Conservation (phyloP, 106 monocot species). For the Platanthera zijinensis region DNA sequence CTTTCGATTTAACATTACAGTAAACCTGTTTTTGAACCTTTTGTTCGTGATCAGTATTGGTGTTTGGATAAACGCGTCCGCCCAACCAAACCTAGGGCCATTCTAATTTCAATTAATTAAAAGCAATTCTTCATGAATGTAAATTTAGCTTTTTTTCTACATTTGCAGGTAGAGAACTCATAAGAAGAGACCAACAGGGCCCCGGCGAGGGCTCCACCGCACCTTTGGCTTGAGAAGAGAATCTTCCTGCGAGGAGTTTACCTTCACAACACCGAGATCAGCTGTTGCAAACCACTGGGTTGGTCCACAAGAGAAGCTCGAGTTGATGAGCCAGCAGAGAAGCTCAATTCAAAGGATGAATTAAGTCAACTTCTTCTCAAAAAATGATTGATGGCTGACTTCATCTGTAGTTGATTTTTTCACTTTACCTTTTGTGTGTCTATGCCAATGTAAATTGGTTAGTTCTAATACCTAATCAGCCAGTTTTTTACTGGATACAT, state of each 20-base stretch:
- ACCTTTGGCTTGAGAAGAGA: constrained; percentile 9
- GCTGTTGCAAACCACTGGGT: constrained; percentile 51
- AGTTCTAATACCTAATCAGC: too few species aligned
- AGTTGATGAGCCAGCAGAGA: constrained; percentile 36
- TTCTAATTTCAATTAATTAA: background rate
- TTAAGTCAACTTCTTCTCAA: constrained; percentile 74
- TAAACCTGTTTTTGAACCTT: background rate
- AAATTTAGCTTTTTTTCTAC: background rate
- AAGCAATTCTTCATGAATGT: background rate
- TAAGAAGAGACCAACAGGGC: constrained; percentile 9
- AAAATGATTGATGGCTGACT: constrained; percentile 23
- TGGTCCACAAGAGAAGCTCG: constrained; percentile 32
- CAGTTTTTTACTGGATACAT: too few species aligned
- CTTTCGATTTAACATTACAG: background rate
- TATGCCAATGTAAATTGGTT: too few species aligned
- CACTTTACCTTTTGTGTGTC: too few species aligned
- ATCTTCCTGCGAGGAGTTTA: constrained; percentile 32
- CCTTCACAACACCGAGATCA: constrained; percentile 70
- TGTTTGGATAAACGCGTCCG: too few species aligned
- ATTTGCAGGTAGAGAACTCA: constrained; percentile 26
- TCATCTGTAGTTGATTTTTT: background rate
- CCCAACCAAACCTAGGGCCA: background rate
- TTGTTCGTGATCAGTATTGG: too few species aligned
- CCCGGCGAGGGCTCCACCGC: background rate
- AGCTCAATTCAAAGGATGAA: constrained; percentile 78